Base-by-base conservation (phyloP, 1,284 basidiomycete genomes). In the Naganishia liquefaciens region DNA sequence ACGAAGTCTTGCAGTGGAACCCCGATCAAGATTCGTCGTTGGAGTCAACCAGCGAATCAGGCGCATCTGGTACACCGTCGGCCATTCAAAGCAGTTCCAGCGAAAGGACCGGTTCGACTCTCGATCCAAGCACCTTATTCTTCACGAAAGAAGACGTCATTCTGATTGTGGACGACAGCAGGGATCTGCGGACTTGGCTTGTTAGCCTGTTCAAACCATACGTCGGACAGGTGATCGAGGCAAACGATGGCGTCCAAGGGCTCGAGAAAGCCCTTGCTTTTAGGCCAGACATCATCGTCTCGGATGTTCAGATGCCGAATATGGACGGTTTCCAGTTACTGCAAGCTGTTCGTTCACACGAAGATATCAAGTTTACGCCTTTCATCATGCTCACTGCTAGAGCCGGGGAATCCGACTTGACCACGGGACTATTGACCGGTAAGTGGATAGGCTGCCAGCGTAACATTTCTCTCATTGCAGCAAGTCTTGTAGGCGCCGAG, bases 201-300 rank as follows among this genome's bases (percentile, higher is more conserved):
- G 66, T 66, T 13, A 73, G 75, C 0, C 72, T 79, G 9, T 75
- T 80, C 49, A 70, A 70, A 10, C 76, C 77, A 13, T 80, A 74
- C 67, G 81, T 80, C 66, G 72, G 67, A 4, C 25, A 62, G 30
- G 72, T 81, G 19, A 65, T 79, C 4, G 78, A 78, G 68, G 80
- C 80, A 9, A 63, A 69, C 15, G 77, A 82, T 65, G 80, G 80
- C 0, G 67, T 71, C 44, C 74, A 79, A 52, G 79, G 78, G 6
- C 67, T 81, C 17, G 71, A 77, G 5, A 62, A 74, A 42, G 75
- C 76, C 55, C 63, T 70, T 28, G 21, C 33, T 11, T 30, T 47
- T 9, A 61, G 68, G 9, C 75, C 75, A 0, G 69, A 70, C 70
- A 74, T 66, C 68, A 78, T 62, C 67, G 77, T 44, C 74, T 62